A percentile compares a stretch with the other conserved stretches of the same genome.
Conservation (phyloP, 768 basidiomycete species). For the Xerocomus spinulosus region DNA sequence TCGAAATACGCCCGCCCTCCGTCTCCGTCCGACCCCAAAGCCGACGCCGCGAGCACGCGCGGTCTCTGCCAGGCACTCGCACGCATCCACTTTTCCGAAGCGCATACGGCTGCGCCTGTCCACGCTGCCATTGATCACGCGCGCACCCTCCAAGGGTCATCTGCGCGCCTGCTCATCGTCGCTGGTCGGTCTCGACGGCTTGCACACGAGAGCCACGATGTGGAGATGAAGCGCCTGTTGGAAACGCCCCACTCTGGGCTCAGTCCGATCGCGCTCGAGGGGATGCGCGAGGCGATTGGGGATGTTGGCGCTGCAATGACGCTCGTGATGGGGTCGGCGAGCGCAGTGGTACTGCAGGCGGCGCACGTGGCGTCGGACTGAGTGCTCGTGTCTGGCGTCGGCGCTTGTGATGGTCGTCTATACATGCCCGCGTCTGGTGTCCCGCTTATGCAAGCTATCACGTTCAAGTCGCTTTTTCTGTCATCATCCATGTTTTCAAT, state of each 20-base stretch:
- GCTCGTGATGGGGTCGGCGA: slow-evolving; percentile 39
- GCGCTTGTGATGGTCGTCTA: too few relatives aligned
- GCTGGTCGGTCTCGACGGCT: slow-evolving; percentile 69
- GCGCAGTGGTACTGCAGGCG: slow-evolving; percentile 67
- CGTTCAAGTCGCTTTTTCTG: too few relatives aligned
- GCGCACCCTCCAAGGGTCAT: slow-evolving; percentile 11
- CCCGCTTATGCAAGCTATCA: too few relatives aligned
- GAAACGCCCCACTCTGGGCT: slow-evolving; percentile 31
- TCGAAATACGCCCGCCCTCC: slow-evolving; percentile 43
- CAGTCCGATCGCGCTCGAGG: slow-evolving; percentile 7
- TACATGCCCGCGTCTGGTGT: too few relatives aligned
- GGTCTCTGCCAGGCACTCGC: slow-evolving; percentile 36
- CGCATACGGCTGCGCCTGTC: slow-evolving; percentile 52
- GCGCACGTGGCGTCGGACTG: slow-evolving; percentile 29
- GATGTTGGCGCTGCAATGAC: slow-evolving; percentile 83
- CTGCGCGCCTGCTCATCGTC: slow-evolving; percentile 53
- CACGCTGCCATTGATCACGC: slow-evolving; percentile 50
- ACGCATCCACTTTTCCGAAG: slow-evolving; percentile 62
- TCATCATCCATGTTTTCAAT: background rate
- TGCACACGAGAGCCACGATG: slow-evolving; percentile 64
- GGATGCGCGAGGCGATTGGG: slow-evolving; percentile 75
- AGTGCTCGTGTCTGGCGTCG: background rate
- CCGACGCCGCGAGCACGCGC: slow-evolving; percentile 1
- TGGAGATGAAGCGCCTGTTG: slow-evolving; percentile 62
- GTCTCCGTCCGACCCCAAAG: slow-evolving; percentile 3